Percentiles rank a stretch among this genome's conserved stretches.
These are phyloP conservation scores for Suhomyces emberorum DNA, from an alignment of 805 yeast species.

Conservation along the genomic window DNA sequence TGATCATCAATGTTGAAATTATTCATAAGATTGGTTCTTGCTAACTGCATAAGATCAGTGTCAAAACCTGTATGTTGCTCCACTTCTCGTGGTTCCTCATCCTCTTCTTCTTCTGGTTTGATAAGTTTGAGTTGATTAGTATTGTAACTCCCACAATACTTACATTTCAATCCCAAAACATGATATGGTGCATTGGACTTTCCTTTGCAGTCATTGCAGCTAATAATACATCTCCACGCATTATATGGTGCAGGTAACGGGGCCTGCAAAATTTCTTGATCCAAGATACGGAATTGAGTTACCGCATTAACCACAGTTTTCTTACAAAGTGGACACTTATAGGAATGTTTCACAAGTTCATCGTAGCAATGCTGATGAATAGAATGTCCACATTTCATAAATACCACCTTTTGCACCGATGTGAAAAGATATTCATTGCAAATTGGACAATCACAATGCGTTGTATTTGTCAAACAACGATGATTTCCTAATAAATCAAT, in stretches of 20 bases:
- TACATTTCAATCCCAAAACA: constrained; percentile 82
- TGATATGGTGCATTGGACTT: constrained; percentile 75
- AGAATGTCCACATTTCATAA: constrained; percentile 93
- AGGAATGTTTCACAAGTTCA: constrained; percentile 76
- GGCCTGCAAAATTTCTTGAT: constrained; percentile 73
- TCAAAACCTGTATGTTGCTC: constrained; percentile 12
- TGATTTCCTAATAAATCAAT: constrained; percentile 75
- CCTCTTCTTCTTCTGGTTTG: constrained; percentile 58
- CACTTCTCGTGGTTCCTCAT: constrained; percentile 17
- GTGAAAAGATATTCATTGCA: constrained; percentile 90
- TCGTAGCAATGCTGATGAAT: constrained; percentile 84
- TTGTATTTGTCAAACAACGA: constrained; percentile 79
- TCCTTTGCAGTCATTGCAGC: constrained; percentile 86
- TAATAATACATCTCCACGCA: constrained; percentile 69
- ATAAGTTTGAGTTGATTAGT: constrained; percentile 69
- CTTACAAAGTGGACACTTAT: constrained; percentile 89
- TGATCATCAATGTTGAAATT: constrained; percentile 38
- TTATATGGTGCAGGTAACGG: constrained; percentile 78
- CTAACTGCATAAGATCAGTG: constrained; percentile 25
- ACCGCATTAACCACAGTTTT: constrained; percentile 84
- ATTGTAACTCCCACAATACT: constrained; percentile 83
- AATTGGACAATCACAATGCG: constrained; percentile 89
- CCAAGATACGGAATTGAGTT: constrained; percentile 81
- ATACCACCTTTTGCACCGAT: constrained; percentile 76
- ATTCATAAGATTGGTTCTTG: constrained; percentile 33